Percentiles rank a stretch among this genome's conserved stretches.
Conservation (phyloP, 2,329 filamentous ascomycete species). For the Penicillium sp. region DNA sequence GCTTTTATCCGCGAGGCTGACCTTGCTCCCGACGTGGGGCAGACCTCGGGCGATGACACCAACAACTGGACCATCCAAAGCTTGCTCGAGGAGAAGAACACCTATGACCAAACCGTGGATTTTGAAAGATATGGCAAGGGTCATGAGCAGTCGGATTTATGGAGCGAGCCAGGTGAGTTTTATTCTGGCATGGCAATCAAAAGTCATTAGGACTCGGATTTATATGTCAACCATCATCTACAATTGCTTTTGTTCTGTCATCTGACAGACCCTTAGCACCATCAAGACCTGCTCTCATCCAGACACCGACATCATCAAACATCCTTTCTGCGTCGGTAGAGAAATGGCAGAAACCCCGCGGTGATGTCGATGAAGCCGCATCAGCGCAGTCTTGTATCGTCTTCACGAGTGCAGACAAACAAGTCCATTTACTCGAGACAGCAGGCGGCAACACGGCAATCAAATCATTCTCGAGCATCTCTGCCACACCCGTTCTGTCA, state of each 20-base stretch:
- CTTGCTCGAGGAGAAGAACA: constrained; percentile 60
- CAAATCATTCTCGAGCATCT: constrained; percentile 29
- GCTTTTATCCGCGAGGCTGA: constrained; percentile 59
- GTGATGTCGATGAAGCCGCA: constrained; percentile 6
- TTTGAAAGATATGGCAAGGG: constrained; percentile 56
- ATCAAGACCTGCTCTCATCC: constrained; percentile 41
- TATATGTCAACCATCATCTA: neutral
- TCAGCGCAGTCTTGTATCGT: constrained; percentile 34
- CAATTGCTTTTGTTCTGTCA: neutral
- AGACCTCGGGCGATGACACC: constrained; percentile 27
- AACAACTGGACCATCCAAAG: constrained; percentile 56
- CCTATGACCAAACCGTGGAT: constrained; percentile 54
- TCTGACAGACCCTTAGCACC: constrained; percentile 43
- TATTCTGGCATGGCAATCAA: neutral
- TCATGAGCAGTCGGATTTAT: constrained; percentile 42
- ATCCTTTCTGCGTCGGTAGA: constrained; percentile 52
- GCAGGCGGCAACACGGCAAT: constrained; percentile 17
- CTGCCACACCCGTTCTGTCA: constrained; percentile 53
- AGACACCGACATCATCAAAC: constrained; percentile 51
- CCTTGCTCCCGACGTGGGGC: constrained; percentile 52
- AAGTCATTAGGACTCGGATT: neutral
- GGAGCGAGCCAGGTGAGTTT: constrained; percentile 48
- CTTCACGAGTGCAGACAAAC: constrained; percentile 48
- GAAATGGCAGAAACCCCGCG: constrained; percentile 27
- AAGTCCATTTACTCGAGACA: constrained; percentile 47